These are phyloP conservation scores for Apium graveolens DNA, from an alignment of 129 eudicot genomes.

Conservation along the genomic window DNA sequence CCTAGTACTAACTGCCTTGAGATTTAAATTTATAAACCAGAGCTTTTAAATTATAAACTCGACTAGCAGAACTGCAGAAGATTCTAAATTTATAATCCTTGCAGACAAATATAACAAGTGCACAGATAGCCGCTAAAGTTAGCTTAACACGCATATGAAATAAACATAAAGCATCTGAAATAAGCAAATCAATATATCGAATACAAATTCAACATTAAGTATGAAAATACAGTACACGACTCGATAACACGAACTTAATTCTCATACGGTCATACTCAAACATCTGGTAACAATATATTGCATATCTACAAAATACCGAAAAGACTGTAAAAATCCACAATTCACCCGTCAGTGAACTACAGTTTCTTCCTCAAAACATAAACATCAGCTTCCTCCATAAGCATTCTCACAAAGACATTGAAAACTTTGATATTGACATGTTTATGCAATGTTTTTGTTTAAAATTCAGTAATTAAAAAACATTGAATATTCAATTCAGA, in stretches of 20 bases:
- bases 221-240: not conserved
- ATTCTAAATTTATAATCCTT: too few relatives aligned
- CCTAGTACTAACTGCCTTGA: not conserved
- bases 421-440: too few relatives aligned
- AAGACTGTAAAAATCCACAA: not conserved
- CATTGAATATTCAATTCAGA: too few relatives aligned
- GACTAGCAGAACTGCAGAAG: too few relatives aligned
- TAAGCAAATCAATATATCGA: not conserved
- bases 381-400: conserved; percentile 75
- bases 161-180: not conserved
- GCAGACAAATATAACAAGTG: not conserved
- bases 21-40: too few relatives aligned
- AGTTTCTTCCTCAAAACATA: conserved; percentile 62
- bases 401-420: conserved; percentile 68
- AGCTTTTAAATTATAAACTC: too few relatives aligned
- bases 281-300: not conserved
- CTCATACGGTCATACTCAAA: not conserved
- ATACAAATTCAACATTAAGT: not conserved
- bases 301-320: not conserved
- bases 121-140: not conserved
- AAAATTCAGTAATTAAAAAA: too few relatives aligned
- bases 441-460: too few relatives aligned
- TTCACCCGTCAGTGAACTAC: conserved; percentile 13
- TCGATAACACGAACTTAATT: not conserved
- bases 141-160: not conserved